A percentile compares a stretch with the other conserved stretches of the same genome.
Evolutionary conservation across 306 rosid genomes (phyloP).

Genomic region (Glycine tomentella): DNA sequence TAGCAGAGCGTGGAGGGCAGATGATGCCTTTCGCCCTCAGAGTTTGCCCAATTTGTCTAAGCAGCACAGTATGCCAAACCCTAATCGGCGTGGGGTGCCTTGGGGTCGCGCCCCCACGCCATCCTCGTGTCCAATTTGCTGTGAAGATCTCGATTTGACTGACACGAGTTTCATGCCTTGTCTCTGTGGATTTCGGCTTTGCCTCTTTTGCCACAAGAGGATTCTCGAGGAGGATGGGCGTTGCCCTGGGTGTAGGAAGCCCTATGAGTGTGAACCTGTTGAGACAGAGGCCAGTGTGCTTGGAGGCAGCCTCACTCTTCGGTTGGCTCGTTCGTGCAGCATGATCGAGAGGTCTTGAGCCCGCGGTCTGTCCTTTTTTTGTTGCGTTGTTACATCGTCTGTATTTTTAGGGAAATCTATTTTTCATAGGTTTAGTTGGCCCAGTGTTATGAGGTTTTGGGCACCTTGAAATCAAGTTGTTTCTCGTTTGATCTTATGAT

Average conservation of each 20-base stretch:
- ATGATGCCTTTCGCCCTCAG: constrained; percentile 92
- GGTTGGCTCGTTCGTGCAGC: constrained; percentile 84
- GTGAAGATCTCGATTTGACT: constrained; percentile 89
- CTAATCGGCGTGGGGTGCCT: constrained; percentile 60
- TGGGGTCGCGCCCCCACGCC: constrained; percentile 64
- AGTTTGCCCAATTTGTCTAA: constrained; percentile 86
- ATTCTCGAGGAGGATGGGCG: constrained; percentile 92
- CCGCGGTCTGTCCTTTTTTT: constrained; percentile 48
- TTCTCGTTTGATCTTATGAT: constrained; percentile 65
- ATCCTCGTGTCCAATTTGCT: constrained; percentile 88
- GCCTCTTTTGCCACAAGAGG: constrained; percentile 99
- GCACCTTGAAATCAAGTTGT: constrained; percentile 64
- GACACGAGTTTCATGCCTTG: constrained; percentile 92
- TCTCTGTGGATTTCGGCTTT: constrained; percentile 89
- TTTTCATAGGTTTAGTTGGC: constrained; percentile 66
- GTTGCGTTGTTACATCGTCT: constrained; percentile 51
- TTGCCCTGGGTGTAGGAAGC: constrained; percentile 98
- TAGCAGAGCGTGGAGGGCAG: constrained; percentile 86
- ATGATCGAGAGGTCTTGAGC: constrained; percentile 79
- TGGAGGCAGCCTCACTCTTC: constrained; percentile 70
- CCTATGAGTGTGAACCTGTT: constrained; percentile 65
- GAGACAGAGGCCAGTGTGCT: constrained; percentile 69
- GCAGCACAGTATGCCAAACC: constrained; percentile 79
- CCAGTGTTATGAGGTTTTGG: constrained; percentile 59
- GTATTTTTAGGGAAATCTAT: constrained; percentile 59